These are phyloP conservation scores for Populus ilicifolia DNA, from an alignment of 345 rosid genomes.

Conservation along the genomic window DNA sequence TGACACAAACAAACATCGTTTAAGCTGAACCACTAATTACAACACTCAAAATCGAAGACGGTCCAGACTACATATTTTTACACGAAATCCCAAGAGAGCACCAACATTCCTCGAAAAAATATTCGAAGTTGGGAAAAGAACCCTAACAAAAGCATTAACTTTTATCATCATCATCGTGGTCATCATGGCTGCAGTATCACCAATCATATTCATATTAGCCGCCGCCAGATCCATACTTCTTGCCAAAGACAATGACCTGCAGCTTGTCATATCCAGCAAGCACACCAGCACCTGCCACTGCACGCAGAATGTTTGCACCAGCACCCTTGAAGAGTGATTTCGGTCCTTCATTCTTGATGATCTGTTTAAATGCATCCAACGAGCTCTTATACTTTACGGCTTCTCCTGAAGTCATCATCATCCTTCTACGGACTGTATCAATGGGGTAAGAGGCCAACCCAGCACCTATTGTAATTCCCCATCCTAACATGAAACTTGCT, in stretches of 20 bases:
- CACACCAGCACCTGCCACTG: slow-evolving; percentile 37
- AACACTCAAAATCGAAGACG: slow-evolving; percentile 21
- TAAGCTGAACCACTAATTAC: not conserved
- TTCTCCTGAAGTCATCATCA: slow-evolving; percentile 43
- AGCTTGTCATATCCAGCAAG: slow-evolving; percentile 36
- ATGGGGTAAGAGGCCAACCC: slow-evolving; percentile 25
- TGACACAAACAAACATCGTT: not conserved
- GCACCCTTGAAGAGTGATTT: slow-evolving; percentile 36
- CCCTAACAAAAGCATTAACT: slow-evolving; percentile 11
- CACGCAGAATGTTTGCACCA: slow-evolving; percentile 34
- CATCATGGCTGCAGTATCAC: not conserved
- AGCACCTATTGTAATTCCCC: slow-evolving; percentile 22
- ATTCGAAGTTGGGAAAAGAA: slow-evolving; percentile 20
- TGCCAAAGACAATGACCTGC: slow-evolving; percentile 28
- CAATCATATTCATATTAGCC: not conserved
- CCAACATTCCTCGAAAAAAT: slow-evolving; percentile 18
- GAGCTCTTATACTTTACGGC: slow-evolving; percentile 30
- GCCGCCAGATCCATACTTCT: slow-evolving; percentile 28
- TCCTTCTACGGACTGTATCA: slow-evolving; percentile 25
- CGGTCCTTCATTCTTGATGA: slow-evolving; percentile 21
- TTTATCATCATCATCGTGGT: slow-evolving; percentile 3
- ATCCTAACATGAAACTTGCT: slow-evolving; percentile 18
- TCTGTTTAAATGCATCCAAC: slow-evolving; percentile 25
- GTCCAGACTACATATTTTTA: not conserved
- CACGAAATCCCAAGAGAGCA: slow-evolving; percentile 10